phyloP scores from a whole-genome alignment of 169 alveolate species.

The Plasmodium gallinaceum region DNA sequence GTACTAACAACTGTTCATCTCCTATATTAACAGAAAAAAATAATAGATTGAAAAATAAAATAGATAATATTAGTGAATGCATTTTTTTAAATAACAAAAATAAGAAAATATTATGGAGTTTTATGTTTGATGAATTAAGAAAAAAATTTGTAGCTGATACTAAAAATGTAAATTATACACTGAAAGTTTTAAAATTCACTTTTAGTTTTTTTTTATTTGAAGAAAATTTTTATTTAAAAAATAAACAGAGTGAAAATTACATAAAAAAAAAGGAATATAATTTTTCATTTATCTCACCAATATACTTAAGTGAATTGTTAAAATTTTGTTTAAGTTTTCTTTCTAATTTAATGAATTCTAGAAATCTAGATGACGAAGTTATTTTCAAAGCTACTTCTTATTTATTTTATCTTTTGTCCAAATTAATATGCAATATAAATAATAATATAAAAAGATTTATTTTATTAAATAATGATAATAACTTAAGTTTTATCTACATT shows the following conservation, averaged over 20 bases:
- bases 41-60: neutral
- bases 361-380: conserved; percentile 32
- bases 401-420: conserved; percentile 56
- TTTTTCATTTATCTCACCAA: conserved; percentile 33
- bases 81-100: conserved; percentile 59
- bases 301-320: conserved; percentile 58
- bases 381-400: conserved; percentile 55
- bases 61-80: conserved; percentile 17
- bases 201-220: conserved; percentile 63
- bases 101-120: conserved; percentile 53
- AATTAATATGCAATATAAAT: conserved; percentile 54
- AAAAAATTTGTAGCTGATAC: conserved; percentile 26
- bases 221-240: conserved; percentile 10
- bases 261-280: conserved; percentile 22
- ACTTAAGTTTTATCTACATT: conserved; percentile 16
- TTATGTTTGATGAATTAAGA: conserved; percentile 47
- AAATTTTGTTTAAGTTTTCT: conserved; percentile 30
- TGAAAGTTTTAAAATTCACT: conserved; percentile 47
- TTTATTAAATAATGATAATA: conserved; percentile 42
- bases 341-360: conserved; percentile 32
- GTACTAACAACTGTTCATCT: neutral
- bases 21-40: neutral
- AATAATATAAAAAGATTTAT: conserved; percentile 23
- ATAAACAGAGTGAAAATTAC: neutral
- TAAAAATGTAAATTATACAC: conserved; percentile 63